Evolutionary conservation across 129 eudicot genomes (phyloP), one percentile per base, ranked within the genome.

Genomic region (Rutidosis leptorrhynchoides): DNA sequence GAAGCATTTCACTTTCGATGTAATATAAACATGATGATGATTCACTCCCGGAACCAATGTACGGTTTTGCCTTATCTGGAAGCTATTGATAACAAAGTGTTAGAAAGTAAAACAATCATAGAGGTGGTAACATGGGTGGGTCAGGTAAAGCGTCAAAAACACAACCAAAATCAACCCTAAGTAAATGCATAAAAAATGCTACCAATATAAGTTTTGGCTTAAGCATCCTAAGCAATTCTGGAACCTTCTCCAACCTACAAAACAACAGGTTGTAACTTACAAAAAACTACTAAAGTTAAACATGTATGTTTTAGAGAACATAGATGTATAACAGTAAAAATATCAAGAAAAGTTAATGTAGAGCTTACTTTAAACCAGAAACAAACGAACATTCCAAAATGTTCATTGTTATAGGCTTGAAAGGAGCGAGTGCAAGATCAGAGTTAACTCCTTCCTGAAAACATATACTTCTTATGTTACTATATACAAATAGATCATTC

Each of bases 321-420:
- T n/a, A n/a, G n/a, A n/a, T n/a, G n/a, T n/a, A n/a, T 28, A 57
- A 35, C 43, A 1, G 54, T 4, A 35, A 68, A 54, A 9, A n/a
- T 17, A 12, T 30, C 26, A 29, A 45, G 46, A 22, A 29, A 11
- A 55, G 40, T 35, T n/a, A 53, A 42, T 5, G 5, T 23, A 51
- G 40, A 7, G 32, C 89, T 72, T 77, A 88, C 96, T 75, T 80
- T 54, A 86, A 69, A 68, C 95, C 88, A 53, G 95, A 85, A 67
- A 80, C 80, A 74, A 93, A 89, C 29, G 96, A 88, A 70, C 96
- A 93, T n/a, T 93, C 88, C 72, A 86, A 83, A 78, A 86, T 90
- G 74, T 93, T 93, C 89, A 93, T 93, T 71, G 82, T 78, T 83
- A 93, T 46, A 59, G 96, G 99, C 77, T 78, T 84, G 68, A 78